Percentiles rank a stretch among this genome's conserved stretches.
Conservation (phyloP, 2,329 filamentous ascomycete species). For the Verticillium longisporum region DNA sequence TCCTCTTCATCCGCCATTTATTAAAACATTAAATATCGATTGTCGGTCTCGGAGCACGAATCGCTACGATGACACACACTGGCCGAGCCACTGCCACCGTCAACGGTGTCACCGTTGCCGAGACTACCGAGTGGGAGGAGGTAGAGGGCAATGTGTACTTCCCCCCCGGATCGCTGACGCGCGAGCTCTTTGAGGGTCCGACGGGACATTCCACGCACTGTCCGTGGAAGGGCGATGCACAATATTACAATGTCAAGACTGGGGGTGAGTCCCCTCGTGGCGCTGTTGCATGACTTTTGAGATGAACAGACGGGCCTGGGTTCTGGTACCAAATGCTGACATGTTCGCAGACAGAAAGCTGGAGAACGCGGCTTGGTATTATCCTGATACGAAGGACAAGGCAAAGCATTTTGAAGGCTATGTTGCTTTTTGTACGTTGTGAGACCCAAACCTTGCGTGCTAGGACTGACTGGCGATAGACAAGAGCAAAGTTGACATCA, state of each 20-base stretch:
- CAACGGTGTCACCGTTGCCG: conserved; percentile 41
- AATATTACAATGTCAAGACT: conserved; percentile 47
- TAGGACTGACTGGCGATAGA: conserved; percentile 16
- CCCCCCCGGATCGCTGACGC: conserved; percentile 36
- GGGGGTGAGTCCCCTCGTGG: conserved; percentile 26
- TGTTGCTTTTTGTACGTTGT: conserved; percentile 50
- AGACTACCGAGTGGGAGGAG: conserved; percentile 40
- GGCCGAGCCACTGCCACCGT: conserved; percentile 35
- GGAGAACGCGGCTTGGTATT: conserved; percentile 53
- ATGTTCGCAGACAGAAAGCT: conserved; percentile 31
- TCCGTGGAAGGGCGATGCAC: conserved; percentile 51
- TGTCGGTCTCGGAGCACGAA: too few relatives aligned
- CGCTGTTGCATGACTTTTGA: neutral
- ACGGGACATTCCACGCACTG: conserved; percentile 42
- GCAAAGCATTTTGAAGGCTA: conserved; percentile 44
- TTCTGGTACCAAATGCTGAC: neutral
- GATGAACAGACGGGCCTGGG: neutral
- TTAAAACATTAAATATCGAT: too few relatives aligned
- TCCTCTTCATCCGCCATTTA: too few relatives aligned
- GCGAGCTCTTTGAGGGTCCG: conserved; percentile 31
- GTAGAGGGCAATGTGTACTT: conserved; percentile 56
- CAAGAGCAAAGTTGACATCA: conserved; percentile 24
- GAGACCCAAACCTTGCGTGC: neutral
- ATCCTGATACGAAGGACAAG: conserved; percentile 40
- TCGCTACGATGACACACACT: conserved; percentile 11